These are phyloP conservation scores for Zea mays DNA, from an alignment of 176 grass and related monocot species.

Conservation along the genomic window Zm-B73-REFERENCE-NAM-5.0 NC_050102.1:19800501-19801000, in stretches of 20 bases:
- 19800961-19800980: neutral
- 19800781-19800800: neutral
- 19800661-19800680: neutral
- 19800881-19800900: neutral
- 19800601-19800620: conserved; percentile 12
- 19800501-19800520: neutral
- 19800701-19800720: neutral
- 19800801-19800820: neutral
- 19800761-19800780: conserved; percentile 3
- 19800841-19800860: neutral
- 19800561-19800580: neutral
- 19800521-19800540: neutral
- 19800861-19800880: neutral
- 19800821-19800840: neutral
- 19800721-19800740: neutral
- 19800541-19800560: neutral
- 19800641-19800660: neutral
- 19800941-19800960: neutral
- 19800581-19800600: neutral
- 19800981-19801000: neutral
- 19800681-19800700: neutral
- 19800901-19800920: conserved; percentile 10
- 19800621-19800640: neutral
- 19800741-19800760: neutral
- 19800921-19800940: neutral